Evolutionary conservation across 129 eudicot species (phyloP).

Genomic region (Lactuca saligna): DNA sequence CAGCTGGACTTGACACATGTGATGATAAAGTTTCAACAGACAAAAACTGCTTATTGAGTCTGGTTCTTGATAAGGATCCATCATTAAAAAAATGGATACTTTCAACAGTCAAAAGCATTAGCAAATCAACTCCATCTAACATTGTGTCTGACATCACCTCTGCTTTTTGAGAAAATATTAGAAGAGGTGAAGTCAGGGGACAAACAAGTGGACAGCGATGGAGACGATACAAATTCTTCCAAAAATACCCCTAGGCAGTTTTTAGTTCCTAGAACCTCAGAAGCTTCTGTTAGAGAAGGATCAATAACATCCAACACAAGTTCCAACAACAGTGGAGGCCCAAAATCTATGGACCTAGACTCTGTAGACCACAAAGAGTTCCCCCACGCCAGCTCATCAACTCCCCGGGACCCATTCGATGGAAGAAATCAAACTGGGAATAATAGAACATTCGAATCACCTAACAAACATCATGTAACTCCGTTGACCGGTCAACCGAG

Average conservation of each 20-base stretch:
- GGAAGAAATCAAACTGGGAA: too few species aligned
- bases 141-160: conserved; percentile 50
- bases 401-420: conserved; percentile 24
- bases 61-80: conserved; percentile 65
- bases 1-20: conserved; percentile 38
- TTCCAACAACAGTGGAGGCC: conserved; percentile 51
- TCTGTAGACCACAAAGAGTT: conserved; percentile 50
- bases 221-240: conserved; percentile 43
- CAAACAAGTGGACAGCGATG: conserved; percentile 34
- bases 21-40: conserved; percentile 34
- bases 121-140: conserved; percentile 54
- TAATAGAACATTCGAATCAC: conserved; percentile 41
- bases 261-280: conserved; percentile 42
- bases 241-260: conserved; percentile 39
- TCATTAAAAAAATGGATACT: conserved; percentile 68
- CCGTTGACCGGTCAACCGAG: conserved; percentile 26
- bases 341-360: conserved; percentile 54
- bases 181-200: conserved; percentile 48
- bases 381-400: conserved; percentile 53
- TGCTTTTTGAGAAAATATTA: conserved; percentile 62
- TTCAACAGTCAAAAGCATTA: conserved; percentile 52
- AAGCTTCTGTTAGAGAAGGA: conserved; percentile 22
- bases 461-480: conserved; percentile 39
- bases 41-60: conserved; percentile 59
- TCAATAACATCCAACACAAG: conserved; percentile 37